Evolutionary conservation across 2,329 filamentous ascomycete species (phyloP).

Genomic region (Drechmeria coniospora): DNA sequence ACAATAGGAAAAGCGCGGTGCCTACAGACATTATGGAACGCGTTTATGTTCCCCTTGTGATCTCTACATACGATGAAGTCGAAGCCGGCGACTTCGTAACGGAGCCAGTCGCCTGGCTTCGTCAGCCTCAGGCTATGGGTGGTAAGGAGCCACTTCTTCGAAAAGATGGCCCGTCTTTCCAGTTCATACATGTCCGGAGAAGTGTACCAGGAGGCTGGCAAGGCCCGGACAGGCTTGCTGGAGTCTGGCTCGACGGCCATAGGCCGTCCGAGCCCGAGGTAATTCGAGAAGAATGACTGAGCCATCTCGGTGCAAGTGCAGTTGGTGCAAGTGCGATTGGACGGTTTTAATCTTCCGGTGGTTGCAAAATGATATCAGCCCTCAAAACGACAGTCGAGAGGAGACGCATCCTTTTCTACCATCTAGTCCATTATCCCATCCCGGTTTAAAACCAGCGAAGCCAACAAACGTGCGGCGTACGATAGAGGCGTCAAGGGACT

Average conservation of each 20-base stretch:
- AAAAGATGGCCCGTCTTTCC: conserved; percentile 41
- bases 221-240: conserved; percentile 15
- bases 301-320: conserved; percentile 2
- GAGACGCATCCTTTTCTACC: too few species aligned
- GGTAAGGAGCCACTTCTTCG: conserved; percentile 38
- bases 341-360: too few species aligned
- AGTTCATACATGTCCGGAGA: conserved; percentile 40
- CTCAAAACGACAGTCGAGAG: too few species aligned
- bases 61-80: conserved; percentile 37
- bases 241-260: conserved; percentile 7
- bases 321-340: too few species aligned
- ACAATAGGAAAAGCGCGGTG: conserved; percentile 46
- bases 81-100: conserved; percentile 38
- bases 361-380: too few species aligned
- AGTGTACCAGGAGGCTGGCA: conserved; percentile 36
- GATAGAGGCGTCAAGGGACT: too few species aligned
- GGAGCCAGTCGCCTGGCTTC: conserved; percentile 40
- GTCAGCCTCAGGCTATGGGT: conserved; percentile 35
- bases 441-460: too few species aligned
- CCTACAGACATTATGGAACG: conserved; percentile 47
- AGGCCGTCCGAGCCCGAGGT: conserved; percentile 20
- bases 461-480: too few species aligned
- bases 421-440: too few species aligned
- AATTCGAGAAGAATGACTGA: conserved; percentile 17
- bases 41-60: conserved; percentile 35